phyloP scores from a whole-genome alignment of 192 early-diverging fungal genomes.

The Gryganskiella cystojenkinii region DNA sequence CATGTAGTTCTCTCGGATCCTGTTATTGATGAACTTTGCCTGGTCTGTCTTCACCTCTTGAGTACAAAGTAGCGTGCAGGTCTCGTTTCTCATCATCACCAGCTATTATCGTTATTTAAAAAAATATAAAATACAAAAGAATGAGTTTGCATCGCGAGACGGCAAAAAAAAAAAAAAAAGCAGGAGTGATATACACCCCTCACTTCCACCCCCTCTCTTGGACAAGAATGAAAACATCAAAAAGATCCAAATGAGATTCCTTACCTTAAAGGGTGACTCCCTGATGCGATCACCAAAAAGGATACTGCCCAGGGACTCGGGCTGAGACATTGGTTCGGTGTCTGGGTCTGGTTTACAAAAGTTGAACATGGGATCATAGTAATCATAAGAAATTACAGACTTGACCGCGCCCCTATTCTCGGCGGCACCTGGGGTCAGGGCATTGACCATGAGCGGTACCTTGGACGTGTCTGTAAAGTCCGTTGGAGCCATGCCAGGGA shows the following conservation, averaged over 20 bases:
- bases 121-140: no score
- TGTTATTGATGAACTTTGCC: conserved; percentile 87
- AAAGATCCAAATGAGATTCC: no score
- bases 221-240: no score
- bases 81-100: conserved; percentile 65
- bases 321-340: conserved; percentile 66
- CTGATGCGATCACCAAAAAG: conserved; percentile 97
- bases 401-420: conserved; percentile 59
- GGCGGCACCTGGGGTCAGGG: conserved; percentile 79
- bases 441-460: conserved; percentile 88
- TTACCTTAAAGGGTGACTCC: conserved; percentile 83
- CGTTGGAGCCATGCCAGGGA: conserved; percentile 92
- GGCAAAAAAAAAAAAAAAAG: no score
- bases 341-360: conserved; percentile 81
- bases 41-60: conserved; percentile 72
- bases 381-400: conserved; percentile 88
- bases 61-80: conserved; percentile 76
- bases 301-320: conserved; percentile 91
- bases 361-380: conserved; percentile 88
- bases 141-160: no score
- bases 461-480: conserved; percentile 77
- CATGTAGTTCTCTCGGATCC: conserved; percentile 80
- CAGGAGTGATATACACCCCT: no score
- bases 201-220: no score
- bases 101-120: conserved; percentile 58